Evolutionary conservation across 345 rosid species (phyloP), one percentile per base, ranked within the genome.

Genomic region (Anastatica hierochuntica): DNA sequence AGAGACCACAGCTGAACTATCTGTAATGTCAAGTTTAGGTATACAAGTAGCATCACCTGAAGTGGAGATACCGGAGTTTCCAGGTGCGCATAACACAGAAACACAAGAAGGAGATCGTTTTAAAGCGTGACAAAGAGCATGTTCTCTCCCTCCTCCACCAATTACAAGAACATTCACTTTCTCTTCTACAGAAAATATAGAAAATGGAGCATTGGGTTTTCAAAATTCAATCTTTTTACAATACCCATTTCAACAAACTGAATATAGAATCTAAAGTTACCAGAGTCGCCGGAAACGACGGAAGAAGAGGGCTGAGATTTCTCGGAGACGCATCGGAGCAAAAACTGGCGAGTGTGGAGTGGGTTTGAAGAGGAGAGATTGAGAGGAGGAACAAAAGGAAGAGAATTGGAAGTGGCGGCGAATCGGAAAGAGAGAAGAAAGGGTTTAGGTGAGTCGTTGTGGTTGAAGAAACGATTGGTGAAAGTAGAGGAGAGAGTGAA

Each of bases 131-230:
- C 95, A 90, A 43, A 90, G 88, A 0, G 98, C 88, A 56, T 90
- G 95, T 38, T 90, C 98, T 74, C 96, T 80, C 14, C 96, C 98
- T 60, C 98, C 96, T 64, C 95, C 96, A 44, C 98, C 98, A 47
- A 90, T 81, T 44, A 90, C 96, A n/a, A 86, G 76, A 53, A 84
- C 96, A 50, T 60, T 72, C 58, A 77, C 83, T 56, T 78, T 72
- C 68, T 79, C 86, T 39, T 57, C 80, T 74, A 76, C 76, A 71
- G 41, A 45, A 40, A 31, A 10, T n/a, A 33, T 2, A 21, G 5
- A 2, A 21, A 21, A 21, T 21, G 24, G 2, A 21, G 24, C 24
- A 41, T 18, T 19, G 14, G 12, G 8, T 1, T 34, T 19, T 11
- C n/a, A n/a, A 56, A 33, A 33, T 33, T 56, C 15, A 20, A 50